These are phyloP conservation scores for Neurospora discreta DNA, from an alignment of 495 filamentous ascomycete species.

Conservation along the genomic window DNA sequence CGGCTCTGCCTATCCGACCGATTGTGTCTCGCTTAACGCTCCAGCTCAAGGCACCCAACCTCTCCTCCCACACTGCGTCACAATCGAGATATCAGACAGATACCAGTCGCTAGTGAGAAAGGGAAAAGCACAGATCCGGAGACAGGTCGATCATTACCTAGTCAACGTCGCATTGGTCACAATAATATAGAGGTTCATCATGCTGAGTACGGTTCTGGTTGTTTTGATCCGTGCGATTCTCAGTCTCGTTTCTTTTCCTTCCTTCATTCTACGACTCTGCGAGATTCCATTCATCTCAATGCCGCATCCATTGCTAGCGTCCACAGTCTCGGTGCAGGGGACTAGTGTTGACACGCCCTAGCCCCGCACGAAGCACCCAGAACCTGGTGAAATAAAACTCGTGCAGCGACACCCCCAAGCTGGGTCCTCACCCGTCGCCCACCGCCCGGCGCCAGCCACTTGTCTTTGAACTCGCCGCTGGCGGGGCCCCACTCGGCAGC, in stretches of 20 bases:
- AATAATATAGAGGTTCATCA: background rate
- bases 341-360: background rate
- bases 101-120: background rate
- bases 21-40: background rate
- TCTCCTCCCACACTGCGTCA: background rate
- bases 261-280: background rate
- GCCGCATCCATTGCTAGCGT: background rate
- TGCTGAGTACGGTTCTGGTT: background rate
- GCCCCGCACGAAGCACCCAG: slow-evolving; percentile 4
- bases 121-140: background rate
- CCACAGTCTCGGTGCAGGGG: background rate
- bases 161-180: background rate
- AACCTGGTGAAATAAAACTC: slow-evolving; percentile 2
- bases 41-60: background rate
- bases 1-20: background rate
- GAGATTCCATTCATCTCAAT: background rate
- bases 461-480: slow-evolving; percentile 2
- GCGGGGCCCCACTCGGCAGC: slow-evolving; percentile 17
- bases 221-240: background rate
- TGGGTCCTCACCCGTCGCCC: slow-evolving; percentile 7
- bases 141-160: background rate
- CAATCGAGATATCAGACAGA: background rate
- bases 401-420: slow-evolving; percentile 13
- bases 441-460: slow-evolving; percentile 14
- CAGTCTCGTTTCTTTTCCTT: background rate